Conservation (phyloP, 2,329 filamentous ascomycete genomes). For the Coniochaeta ligniaria region DNA sequence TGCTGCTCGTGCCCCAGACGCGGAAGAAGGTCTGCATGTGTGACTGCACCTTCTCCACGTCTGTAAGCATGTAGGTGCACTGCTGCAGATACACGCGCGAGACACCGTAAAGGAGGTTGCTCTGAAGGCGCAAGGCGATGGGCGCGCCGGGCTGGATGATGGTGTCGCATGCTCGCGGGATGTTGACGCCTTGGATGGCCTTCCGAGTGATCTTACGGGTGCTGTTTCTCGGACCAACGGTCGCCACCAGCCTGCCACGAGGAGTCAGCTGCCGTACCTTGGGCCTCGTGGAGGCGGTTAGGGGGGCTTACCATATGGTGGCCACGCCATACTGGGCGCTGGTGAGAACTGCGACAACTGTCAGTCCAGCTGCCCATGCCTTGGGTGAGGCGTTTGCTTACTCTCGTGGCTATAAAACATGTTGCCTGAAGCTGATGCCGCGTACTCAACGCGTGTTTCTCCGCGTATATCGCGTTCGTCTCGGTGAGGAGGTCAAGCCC, state of each 20-base stretch:
- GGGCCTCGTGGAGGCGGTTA: no score
- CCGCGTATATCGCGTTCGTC: neutral
- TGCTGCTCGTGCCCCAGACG: conserved; percentile 45
- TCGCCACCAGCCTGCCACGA: conserved; percentile 73
- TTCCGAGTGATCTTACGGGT: conserved; percentile 73
- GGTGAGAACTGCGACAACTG: conserved; percentile 57
- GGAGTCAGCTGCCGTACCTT: neutral
- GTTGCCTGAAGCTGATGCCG: conserved; percentile 6
- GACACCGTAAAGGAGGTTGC: conserved; percentile 80
- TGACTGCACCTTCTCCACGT: conserved; percentile 68
- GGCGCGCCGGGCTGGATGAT: conserved; percentile 76
- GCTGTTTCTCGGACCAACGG: conserved; percentile 65
- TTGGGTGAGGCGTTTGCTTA: conserved; percentile 33
- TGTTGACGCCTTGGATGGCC: conserved; percentile 80
- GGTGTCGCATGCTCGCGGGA: conserved; percentile 80
- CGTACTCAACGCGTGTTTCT: neutral
- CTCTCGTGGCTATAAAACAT: conserved; percentile 99
- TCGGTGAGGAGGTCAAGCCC: neutral
- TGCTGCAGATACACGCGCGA: conserved; percentile 83
- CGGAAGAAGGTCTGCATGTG: conserved; percentile 64
- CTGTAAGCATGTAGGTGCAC: conserved; percentile 75
- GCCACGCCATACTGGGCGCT: conserved; percentile 85
- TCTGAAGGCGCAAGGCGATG: conserved; percentile 82
- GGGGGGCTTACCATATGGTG: conserved; percentile 71
- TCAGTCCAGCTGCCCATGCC: conserved; percentile 12